These are phyloP conservation scores for Ophiocytium majus DNA, from an alignment of 352 stramenopile genomes.

Conservation along the genomic window DNA sequence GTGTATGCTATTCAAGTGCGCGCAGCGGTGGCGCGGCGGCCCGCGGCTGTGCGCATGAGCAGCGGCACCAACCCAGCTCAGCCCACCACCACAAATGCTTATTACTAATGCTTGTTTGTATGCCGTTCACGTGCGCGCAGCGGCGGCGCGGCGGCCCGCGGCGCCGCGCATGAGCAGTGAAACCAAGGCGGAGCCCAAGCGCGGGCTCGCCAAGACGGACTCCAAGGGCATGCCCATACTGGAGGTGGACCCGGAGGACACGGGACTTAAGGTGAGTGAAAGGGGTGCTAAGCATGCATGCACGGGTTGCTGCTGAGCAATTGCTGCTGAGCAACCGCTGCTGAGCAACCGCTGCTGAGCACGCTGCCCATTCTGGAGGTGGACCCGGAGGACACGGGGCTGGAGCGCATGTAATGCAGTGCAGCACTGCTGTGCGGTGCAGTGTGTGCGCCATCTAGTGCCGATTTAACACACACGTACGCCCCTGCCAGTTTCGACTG, in stretches of 20 bases:
- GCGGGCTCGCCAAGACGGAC: not conserved
- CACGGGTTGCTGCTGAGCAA: no score
- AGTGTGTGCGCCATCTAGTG: no score
- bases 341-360: no score
- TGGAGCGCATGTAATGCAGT: not conserved
- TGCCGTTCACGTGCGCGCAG: not conserved
- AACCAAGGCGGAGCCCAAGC: not conserved
- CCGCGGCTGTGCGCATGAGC: not conserved
- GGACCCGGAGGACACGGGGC: not conserved
- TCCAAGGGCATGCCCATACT: constrained; percentile 3
- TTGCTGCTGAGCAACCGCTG: no score
- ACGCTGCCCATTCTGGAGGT: not conserved
- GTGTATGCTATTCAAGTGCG: no score
- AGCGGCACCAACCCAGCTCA: not conserved
- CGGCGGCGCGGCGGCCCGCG: no score
- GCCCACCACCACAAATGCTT: not conserved
- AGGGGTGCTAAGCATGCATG: no score
- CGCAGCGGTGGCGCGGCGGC: no score
- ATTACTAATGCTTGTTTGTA: no score
- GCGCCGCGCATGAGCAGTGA: constrained; percentile 6
- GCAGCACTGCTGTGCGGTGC: no score
- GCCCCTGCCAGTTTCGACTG: no score
- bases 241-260: not conserved
- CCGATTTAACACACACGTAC: no score
- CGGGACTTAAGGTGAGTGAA: constrained; percentile 12